Evolutionary conservation across 352 stramenopile species (phyloP).

Genomic region (Phytophthora palmivora): DNA sequence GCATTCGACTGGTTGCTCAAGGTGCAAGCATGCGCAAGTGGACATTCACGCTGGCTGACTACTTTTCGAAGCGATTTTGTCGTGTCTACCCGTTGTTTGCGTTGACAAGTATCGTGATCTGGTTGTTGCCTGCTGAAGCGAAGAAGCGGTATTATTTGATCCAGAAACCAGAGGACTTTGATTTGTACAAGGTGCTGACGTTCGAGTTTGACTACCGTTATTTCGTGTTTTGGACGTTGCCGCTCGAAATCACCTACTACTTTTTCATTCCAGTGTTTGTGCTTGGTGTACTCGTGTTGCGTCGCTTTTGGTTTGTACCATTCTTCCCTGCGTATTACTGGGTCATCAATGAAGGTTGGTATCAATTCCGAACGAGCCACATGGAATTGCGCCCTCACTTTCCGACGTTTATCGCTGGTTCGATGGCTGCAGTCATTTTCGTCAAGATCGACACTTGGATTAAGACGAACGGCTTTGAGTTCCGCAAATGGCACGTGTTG

Average conservation of each 20-base stretch:
- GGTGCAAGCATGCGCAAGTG: constrained; percentile 26
- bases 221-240: constrained; percentile 60
- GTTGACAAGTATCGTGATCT: constrained; percentile 39
- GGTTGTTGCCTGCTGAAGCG: constrained; percentile 22
- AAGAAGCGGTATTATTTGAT: constrained; percentile 44
- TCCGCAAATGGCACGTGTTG: constrained; percentile 23
- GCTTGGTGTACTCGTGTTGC: constrained; percentile 24
- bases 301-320: constrained; percentile 41
- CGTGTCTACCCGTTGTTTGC: constrained; percentile 65
- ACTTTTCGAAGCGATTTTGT: constrained; percentile 59
- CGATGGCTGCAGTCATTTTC: constrained; percentile 45
- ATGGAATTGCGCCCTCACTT: constrained; percentile 35
- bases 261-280: constrained; percentile 50
- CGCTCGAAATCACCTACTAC: constrained; percentile 55
- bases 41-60: constrained; percentile 43
- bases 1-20: constrained; percentile 29
- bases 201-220: constrained; percentile 42
- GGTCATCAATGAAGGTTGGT: constrained; percentile 30
- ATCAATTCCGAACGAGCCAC: constrained; percentile 34
- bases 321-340: constrained; percentile 34
- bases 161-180: constrained; percentile 33
- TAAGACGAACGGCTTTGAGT: constrained; percentile 26
- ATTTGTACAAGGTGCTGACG: constrained; percentile 48
- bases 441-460: constrained; percentile 31
- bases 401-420: constrained; percentile 45